Base-by-base conservation (phyloP, 2,329 filamentous ascomycete species). In the Westerdykella ornata region DNA sequence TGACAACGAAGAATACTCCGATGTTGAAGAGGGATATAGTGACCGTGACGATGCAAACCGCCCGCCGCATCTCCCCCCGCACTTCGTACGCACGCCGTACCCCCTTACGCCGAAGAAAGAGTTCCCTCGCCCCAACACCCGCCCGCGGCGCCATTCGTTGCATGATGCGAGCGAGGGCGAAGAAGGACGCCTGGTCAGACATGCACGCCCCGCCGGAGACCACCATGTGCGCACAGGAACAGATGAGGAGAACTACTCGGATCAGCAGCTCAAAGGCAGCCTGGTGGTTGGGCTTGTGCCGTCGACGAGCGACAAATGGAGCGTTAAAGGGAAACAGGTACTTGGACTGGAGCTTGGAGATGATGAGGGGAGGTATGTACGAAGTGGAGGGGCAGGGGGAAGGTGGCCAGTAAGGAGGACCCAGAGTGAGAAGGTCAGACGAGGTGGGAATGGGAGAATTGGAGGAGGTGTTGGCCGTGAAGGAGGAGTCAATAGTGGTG, bases 61-160 rank as follows among this genome's bases (percentile, higher is more conserved):
- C 13, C 49, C 48, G 7, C 36, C 45, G 3, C 35, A 56, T 35
- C 45, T 57, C 2, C 53, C 57, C 1, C 37, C 50, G 5, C 52
- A 59, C 37, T 59, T 57, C 37, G 50, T 58, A 34, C 54, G 49
- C 17, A 62, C 54, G 5, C 55, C 55, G 8, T 59, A 62, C 33
- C 56, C 53, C 0, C 59, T 56, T 33, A 49, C 45, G 3, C 43
- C 49, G 3, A 55, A 52, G 32, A 58, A 60, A 28, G 49, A 56
- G 19, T 60, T 58, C 35, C 55, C 54, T 3, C 52, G 53, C 20
- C 51, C 52, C 1, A 43, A 45, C n/a, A 48, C 45, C 6, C 38
- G 53, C 14, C 53, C 52, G 12, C 41, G 53, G 31, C 47, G 45
- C 15, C 42, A 43, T 17, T 41, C 36, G 3, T 11, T n/a, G n/a